Evolutionary conservation across 129 eudicot species (phyloP).

Genomic region (Artemisia annua): DNA sequence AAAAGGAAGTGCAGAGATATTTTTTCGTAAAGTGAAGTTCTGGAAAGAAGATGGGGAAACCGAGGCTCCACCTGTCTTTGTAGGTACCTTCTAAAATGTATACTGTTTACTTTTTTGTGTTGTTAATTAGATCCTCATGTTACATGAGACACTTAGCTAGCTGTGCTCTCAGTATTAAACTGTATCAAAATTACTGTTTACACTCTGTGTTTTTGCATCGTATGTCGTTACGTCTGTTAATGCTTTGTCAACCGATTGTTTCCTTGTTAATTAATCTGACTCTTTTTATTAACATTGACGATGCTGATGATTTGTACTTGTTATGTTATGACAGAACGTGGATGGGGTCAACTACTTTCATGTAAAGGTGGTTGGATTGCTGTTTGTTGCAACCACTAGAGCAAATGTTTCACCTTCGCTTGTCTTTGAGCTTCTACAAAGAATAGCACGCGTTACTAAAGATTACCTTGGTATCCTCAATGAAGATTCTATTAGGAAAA

Average conservation of each 20-base stretch:
- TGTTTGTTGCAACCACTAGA: constrained; percentile 96
- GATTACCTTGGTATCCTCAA: constrained; percentile 95
- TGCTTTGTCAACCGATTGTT: too few species aligned
- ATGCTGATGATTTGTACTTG: constrained; percentile 22
- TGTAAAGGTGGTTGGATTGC: constrained; percentile 91
- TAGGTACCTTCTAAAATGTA: constrained; percentile 63
- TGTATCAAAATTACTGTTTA: constrained; percentile 1
- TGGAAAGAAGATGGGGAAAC: constrained; percentile 95
- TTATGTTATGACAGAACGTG: constrained; percentile 54
- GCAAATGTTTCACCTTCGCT: constrained; percentile 84
- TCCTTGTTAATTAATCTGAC: not conserved
- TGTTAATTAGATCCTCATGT: constrained; percentile 3
- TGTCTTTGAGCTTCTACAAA: constrained; percentile 84
- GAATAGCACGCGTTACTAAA: constrained; percentile 93
- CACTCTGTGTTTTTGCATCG: not conserved
- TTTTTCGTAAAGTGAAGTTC: constrained; percentile 94
- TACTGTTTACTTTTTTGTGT: not conserved
- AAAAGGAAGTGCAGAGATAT: constrained; percentile 91
- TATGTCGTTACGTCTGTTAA: not conserved
- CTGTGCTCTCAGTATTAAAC: not conserved
- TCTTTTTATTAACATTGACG: constrained; percentile 9
- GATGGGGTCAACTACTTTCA: constrained; percentile 99
- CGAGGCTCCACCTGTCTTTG: constrained; percentile 99
- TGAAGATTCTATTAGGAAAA: constrained; percentile 86
- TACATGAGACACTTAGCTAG: not conserved